Evolutionary conservation across 768 basidiomycete species (phyloP), one percentile per base, ranked within the genome.

Genomic region (Leccinum fibrillosum): DNA sequence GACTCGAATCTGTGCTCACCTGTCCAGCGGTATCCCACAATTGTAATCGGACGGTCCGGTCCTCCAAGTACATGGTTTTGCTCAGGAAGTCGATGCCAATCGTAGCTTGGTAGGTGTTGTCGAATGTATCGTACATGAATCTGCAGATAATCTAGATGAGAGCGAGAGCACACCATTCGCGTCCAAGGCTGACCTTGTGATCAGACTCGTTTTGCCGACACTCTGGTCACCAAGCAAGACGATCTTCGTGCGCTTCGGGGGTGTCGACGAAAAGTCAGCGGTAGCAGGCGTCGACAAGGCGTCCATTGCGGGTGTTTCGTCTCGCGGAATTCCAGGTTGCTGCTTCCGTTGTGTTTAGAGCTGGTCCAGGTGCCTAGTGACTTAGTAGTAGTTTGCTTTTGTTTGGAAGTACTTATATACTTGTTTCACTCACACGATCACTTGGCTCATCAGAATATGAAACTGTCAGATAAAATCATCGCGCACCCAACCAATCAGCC

Each of bases 91-190:
- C 97, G 75, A 99, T 99, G 57, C 96, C 94, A 70, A 96, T 96
- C 10, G 94, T 96, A 19, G 94, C 94, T 72, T 94, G 92, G 74
- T 99, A 99, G 47, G 96, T 98, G 75, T 98, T 98, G 80, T 99
- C 97, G 74, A 99, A 99, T 1, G 97, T 98, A 76, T 99, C 97
- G 73, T 99, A 99, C 97, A 98, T 95, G 73, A 92, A 91, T 76
- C 92, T 95, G 64, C 34, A 26, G 17, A 23, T 19, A 49, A 15
- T n/a, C 15, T n/a, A 49, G 35, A 28, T 64, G 21, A 19, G 54
- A 56, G 57, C 12, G 39, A 51, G 49, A 60, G 54, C 4, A 47
- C 17, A 47, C 26, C 21, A 54, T 53, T 47, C n/a, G 28, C 42
- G 57, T 61, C 52, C 61, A 47, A 37, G 60, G 72, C 79, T 68